Evolutionary conservation across 2,329 filamentous ascomycete species (phyloP), one percentile per base, ranked within the genome.

Genomic region (Talaromyces amestolkiae): DNA sequence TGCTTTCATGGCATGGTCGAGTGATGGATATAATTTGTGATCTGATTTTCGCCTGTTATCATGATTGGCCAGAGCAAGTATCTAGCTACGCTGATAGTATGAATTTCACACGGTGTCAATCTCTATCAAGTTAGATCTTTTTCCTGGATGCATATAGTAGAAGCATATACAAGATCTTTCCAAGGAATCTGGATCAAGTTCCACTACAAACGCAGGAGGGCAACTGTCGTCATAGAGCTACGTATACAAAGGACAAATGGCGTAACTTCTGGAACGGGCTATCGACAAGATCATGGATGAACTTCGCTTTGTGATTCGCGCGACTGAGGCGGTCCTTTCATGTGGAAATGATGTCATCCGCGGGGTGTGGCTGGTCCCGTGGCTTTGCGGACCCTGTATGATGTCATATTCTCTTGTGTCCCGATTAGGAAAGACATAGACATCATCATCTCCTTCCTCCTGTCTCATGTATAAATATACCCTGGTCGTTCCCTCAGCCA

Each of bases 381-480:
- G 54, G 54, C 54, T 58, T 35, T 58, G 33, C 54, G 33, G 19
- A 43, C 39, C 24, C 39, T 59, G 15, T 1, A 59, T 59, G 56
- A 59, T 59, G 56, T 62, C 67, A 71, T 31, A 22, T 1, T 35
- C 24, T 19, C 22, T 56, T 17, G 33, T 56, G 10, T 15, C 53
- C 33, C 53, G 31, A 56, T 37, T 56, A 56, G 53, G 53, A 56
- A 56, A 37, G 53, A 56, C 17, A 22, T 15, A 53, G 49, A 54
- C 53, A 56, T 37, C n/a, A 37, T 56, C 33, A 35, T 11, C 35
- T 31, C 33, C 17, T 24, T 58, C 8, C 11, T 41, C 17, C 9
- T 37, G 7, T 8, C 7, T 2, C 9, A 19, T 33, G 15, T 31
- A 45, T 59, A 59, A 59, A 59, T 59, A 45, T n/a, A 59, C 19